phyloP scores from a whole-genome alignment of 768 basidiomycete species.

The Tylopilus sp. region DNA sequence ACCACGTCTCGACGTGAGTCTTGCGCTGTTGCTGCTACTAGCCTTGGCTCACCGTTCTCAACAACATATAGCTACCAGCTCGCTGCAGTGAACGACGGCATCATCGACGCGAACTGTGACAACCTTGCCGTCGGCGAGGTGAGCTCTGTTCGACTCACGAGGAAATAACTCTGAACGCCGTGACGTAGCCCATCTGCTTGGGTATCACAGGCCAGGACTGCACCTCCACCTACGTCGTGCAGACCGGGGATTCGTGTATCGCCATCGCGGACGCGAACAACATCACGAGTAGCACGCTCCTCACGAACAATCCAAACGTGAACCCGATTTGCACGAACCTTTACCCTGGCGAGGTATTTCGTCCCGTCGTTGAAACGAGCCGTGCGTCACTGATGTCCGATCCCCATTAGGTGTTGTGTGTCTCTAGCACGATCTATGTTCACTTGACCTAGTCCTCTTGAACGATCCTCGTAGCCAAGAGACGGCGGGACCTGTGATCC shows the following conservation, averaged over 20 bases:
- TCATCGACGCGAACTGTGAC: conserved; percentile 50
- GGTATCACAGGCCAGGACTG: conserved; percentile 59
- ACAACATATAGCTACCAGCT: conserved; percentile 50
- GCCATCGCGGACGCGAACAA: conserved; percentile 39
- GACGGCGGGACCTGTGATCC: too few species aligned
- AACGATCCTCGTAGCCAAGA: not conserved
- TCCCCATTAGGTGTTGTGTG: conserved; percentile 27
- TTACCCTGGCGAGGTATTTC: conserved; percentile 52
- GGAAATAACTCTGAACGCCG: not conserved
- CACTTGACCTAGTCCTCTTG: conserved; percentile 11
- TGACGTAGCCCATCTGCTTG: conserved; percentile 48
- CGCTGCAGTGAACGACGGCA: conserved; percentile 44
- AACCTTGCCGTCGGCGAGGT: conserved; percentile 56
- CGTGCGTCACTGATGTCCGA: not conserved
- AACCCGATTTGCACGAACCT: conserved; percentile 51
- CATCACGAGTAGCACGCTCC: conserved; percentile 45
- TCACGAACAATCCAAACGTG: conserved; percentile 65
- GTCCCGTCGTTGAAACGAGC: not conserved
- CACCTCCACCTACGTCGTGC: conserved; percentile 44
- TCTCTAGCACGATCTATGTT: conserved; percentile 23
- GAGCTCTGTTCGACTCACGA: not conserved
- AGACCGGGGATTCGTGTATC: conserved; percentile 49
- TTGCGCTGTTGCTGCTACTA: not conserved
- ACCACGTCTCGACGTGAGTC: conserved; percentile 62
- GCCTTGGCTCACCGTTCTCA: not conserved